A percentile compares a stretch with the other conserved stretches of the same genome.
Evolutionary conservation across 2,329 filamentous ascomycete species (phyloP).

Genomic region (Colletotrichum sp.): DNA sequence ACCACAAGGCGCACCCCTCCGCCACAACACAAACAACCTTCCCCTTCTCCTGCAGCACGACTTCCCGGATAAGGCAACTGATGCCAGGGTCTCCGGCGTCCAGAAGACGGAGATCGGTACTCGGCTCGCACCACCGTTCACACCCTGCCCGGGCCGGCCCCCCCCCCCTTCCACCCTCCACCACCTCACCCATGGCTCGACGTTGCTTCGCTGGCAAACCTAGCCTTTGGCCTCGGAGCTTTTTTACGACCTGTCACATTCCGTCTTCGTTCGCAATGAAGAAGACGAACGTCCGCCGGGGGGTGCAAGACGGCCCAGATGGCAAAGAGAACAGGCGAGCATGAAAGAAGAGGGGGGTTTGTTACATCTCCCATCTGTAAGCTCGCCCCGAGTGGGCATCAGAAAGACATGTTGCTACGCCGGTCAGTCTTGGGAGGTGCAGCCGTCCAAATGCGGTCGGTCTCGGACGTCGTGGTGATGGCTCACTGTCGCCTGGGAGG

Average conservation of each 20-base stretch:
- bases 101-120: conserved; percentile 14
- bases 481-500: not conserved
- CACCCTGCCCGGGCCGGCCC: conserved; percentile 6
- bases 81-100: not conserved
- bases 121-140: conserved; percentile 15
- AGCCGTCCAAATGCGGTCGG: conserved; percentile 4
- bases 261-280: not conserved
- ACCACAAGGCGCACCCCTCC: not conserved
- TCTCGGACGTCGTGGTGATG: not conserved
- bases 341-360: not conserved
- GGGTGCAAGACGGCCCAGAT: not conserved
- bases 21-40: not conserved
- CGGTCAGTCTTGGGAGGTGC: conserved; percentile 13
- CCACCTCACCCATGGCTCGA: not conserved
- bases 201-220: conserved; percentile 15
- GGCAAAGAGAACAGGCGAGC: not conserved
- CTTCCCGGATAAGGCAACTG: not conserved
- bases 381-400: not conserved
- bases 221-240: not conserved
- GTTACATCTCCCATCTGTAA: not conserved
- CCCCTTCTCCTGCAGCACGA: not conserved
- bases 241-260: conserved; percentile 13
- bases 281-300: not conserved
- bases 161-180: not conserved
- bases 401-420: conserved; percentile 12